A percentile compares a stretch with the other conserved stretches of the same genome.
Evolutionary conservation across 305 asterid species (phyloP).

Genomic region (Solanum hybrid): DNA sequence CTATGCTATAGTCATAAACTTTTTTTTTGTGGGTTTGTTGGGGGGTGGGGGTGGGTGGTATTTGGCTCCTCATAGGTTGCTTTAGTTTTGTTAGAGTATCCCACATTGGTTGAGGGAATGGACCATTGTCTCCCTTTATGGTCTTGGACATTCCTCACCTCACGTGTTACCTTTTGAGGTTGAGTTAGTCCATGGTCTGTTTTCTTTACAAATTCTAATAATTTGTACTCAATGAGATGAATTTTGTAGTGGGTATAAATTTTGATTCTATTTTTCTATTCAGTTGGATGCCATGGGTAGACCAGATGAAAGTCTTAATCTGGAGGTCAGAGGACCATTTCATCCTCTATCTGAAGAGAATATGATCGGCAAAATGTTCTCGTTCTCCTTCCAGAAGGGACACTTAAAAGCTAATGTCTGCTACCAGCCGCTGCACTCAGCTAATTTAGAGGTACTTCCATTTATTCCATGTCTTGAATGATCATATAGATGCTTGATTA

Average conservation of each 20-base stretch:
- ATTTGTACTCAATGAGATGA: not conserved
- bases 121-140: not conserved
- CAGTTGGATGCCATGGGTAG: constrained; percentile 97
- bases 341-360: constrained; percentile 79
- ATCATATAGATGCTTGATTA: not conserved
- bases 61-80: not conserved
- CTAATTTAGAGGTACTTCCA: constrained; percentile 76
- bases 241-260: not conserved
- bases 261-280: constrained; percentile 24
- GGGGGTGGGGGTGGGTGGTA: not conserved
- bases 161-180: not conserved
- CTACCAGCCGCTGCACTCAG: constrained; percentile 78
- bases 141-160: not conserved
- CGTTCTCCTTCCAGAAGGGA: constrained; percentile 94
- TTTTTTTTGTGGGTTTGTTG: not conserved
- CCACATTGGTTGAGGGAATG: not conserved
- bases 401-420: constrained; percentile 82
- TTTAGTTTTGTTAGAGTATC: not conserved
- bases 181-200: not conserved
- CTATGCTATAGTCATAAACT: not conserved
- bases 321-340: constrained; percentile 85
- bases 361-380: constrained; percentile 60
- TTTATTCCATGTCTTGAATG: not conserved
- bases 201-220: not conserved
- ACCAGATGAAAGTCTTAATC: constrained; percentile 91